These are phyloP conservation scores for Crepidotus variabilis DNA, from an alignment of 768 basidiomycete genomes.

Conservation along the genomic window DNA sequence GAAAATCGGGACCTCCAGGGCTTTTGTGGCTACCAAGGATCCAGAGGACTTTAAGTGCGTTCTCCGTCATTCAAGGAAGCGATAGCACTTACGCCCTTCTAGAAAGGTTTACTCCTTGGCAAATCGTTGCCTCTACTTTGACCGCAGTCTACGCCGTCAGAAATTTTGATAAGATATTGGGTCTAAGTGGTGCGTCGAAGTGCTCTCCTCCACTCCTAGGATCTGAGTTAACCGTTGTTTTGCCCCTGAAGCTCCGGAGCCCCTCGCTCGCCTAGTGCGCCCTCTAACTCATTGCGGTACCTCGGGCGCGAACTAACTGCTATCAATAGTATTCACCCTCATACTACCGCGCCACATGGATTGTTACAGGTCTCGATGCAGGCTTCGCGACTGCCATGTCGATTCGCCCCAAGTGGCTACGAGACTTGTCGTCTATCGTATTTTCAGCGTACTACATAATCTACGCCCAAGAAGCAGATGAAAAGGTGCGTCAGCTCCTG, in stretches of 20 bases:
- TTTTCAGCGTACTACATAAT: conserved; percentile 88
- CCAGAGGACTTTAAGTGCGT: conserved; percentile 61
- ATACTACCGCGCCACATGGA: conserved; percentile 96
- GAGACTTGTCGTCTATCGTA: conserved; percentile 79
- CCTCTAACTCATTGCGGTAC: not conserved
- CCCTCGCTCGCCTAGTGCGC: conserved; percentile 80
- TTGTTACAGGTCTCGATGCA: conserved; percentile 90
- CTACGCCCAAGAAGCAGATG: conserved; percentile 88
- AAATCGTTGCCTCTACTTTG: conserved; percentile 82
- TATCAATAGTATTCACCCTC: conserved; percentile 75
- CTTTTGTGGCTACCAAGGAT: conserved; percentile 58
- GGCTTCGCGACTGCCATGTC: conserved; percentile 96
- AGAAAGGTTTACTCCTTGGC: conserved; percentile 95
- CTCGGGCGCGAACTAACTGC: conserved; percentile 4
- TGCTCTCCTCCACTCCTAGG: not conserved
- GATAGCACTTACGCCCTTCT: conserved; percentile 9
- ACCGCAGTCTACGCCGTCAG: conserved; percentile 80
- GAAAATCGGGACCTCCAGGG: conserved; percentile 60
- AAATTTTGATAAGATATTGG: conserved; percentile 83
- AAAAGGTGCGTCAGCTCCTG: conserved; percentile 61
- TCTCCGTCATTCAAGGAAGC: not conserved
- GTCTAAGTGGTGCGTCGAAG: conserved; percentile 62
- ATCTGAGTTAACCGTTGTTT: not conserved
- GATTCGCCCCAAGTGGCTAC: conserved; percentile 87
- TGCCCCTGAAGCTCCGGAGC: conserved; percentile 69